Evolutionary conservation across 148 eudicot genomes (phyloP).

Genomic region (Simmondsia chinensis): DNA sequence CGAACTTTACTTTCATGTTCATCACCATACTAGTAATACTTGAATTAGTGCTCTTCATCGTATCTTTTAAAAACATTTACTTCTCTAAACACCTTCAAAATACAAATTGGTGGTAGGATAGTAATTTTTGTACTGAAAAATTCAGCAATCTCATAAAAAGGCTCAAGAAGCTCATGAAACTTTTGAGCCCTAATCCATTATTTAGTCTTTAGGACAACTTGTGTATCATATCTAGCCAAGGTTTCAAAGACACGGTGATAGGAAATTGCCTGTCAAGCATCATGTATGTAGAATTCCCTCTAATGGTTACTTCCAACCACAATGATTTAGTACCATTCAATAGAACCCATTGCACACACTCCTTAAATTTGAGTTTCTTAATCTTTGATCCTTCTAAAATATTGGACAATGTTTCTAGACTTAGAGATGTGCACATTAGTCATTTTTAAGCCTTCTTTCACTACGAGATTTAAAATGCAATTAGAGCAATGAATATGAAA

Average conservation of each 20-base stretch:
- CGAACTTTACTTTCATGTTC: not conserved
- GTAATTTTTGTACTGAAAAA: no score
- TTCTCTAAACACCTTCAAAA: no score
- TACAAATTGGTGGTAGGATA: no score
- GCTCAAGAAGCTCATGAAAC: not conserved
- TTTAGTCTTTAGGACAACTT: not conserved
- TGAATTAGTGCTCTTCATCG: not conserved
- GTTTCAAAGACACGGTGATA: conserved; percentile 5
- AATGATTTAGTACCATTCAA: not conserved
- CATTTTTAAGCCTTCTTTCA: conserved; percentile 8
- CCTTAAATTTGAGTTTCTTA: conserved; percentile 2
- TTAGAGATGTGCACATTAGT: conserved; percentile 1
- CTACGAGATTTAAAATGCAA: conserved; percentile 7
- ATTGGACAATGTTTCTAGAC: conserved; percentile 12
- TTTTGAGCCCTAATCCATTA: conserved; percentile 1
- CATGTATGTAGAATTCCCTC: conserved; percentile 23
- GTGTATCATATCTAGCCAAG: no score
- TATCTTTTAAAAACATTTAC: not conserved
- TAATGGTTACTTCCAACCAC: conserved; percentile 13
- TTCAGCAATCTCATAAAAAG: conserved; percentile 3
- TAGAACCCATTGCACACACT: not conserved
- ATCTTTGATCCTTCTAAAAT: conserved; percentile 4
- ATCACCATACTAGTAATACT: not conserved
- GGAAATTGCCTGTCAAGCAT: conserved; percentile 1
- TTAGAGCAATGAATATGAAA: conserved; percentile 2